Percentiles rank a stretch among this genome's conserved stretches.
These are phyloP conservation scores for Xylariaceae sp. DNA, from an alignment of 2,329 filamentous ascomycete species.

Conservation along the genomic window DNA sequence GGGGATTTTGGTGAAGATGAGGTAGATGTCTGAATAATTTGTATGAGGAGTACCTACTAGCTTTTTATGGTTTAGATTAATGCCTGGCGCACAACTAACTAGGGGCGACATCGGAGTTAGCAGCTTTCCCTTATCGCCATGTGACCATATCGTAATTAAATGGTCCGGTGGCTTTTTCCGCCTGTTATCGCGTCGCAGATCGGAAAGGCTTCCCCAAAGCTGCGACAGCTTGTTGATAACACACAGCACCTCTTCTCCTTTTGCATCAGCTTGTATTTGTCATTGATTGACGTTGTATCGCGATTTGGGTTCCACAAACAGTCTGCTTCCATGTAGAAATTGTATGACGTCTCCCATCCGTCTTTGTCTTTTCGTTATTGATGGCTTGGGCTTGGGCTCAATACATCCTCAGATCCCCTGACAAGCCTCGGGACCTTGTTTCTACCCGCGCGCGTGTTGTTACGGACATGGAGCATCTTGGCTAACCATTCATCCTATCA, in stretches of 20 bases:
- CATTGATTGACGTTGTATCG: constrained; percentile 1
- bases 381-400: background rate
- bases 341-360: constrained; percentile 1
- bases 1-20: no score
- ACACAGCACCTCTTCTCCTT: constrained; percentile 16
- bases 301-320: background rate
- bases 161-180: constrained; percentile 18
- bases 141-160: constrained; percentile 17
- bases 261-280: background rate
- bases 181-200: constrained; percentile 26
- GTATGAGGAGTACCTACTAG: no score
- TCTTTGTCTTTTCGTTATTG: constrained; percentile 8
- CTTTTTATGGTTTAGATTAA: no score
- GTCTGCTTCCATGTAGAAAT: constrained; percentile 32
- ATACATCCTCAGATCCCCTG: constrained; percentile 12
- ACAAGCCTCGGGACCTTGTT: constrained; percentile 10
- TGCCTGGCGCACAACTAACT: no score
- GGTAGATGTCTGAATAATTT: no score
- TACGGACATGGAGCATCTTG: background rate
- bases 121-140: constrained; percentile 16
- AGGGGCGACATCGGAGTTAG: background rate
- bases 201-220: constrained; percentile 17
- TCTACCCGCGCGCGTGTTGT: constrained; percentile 12
- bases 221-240: constrained; percentile 30
- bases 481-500: constrained; percentile 16